phyloP scores from a whole-genome alignment of 78 protist species.

The Capsaspora owczarzaki region DNA sequence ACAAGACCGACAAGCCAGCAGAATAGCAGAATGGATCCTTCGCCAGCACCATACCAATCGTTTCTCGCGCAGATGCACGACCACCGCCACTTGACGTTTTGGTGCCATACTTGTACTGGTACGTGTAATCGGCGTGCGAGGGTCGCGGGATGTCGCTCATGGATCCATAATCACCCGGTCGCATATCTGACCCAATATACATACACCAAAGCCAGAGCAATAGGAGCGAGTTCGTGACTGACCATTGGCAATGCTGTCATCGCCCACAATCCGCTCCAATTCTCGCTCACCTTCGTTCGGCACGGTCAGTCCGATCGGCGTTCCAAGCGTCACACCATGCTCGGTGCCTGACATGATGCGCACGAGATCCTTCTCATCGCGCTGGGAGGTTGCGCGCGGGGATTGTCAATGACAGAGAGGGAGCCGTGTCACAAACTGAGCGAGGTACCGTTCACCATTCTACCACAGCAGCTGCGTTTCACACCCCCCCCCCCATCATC shows the following conservation, averaged over 20 bases:
- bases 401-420: conserved; percentile 1
- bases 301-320: conserved; percentile 57
- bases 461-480: too few species aligned
- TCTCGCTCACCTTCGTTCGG: conserved; percentile 37
- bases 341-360: conserved; percentile 51
- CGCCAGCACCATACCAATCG: too few species aligned
- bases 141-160: conserved; percentile 60
- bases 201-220: too few species aligned
- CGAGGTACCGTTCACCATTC: too few species aligned
- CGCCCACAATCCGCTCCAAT: not conserved
- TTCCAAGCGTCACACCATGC: conserved; percentile 55
- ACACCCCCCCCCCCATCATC: too few species aligned
- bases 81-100: conserved; percentile 62
- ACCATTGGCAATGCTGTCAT: not conserved
- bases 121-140: conserved; percentile 75
- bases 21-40: not conserved
- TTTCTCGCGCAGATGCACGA: conserved; percentile 62
- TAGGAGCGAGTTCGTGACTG: not conserved
- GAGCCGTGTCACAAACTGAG: not conserved
- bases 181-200: too few species aligned
- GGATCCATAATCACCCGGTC: conserved; percentile 62
- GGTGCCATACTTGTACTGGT: conserved; percentile 47
- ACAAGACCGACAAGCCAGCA: not conserved
- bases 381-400: too few species aligned
- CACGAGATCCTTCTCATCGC: conserved; percentile 56